phyloP scores from a whole-genome alignment of 306 rosid genomes.

The Cicer judaicum region DNA sequence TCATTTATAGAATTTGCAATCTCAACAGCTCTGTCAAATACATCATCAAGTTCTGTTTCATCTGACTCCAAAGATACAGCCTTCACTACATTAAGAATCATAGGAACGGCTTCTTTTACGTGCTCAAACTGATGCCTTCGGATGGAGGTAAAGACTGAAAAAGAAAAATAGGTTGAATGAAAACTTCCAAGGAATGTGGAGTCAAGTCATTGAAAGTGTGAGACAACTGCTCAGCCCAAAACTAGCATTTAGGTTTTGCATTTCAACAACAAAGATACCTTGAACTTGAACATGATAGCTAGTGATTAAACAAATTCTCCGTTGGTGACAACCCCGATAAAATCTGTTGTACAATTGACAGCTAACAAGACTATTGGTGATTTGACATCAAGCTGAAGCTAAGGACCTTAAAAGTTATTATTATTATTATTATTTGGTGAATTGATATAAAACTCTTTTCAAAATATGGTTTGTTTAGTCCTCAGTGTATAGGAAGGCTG shows the following conservation, averaged over 20 bases:
- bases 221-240: slow-evolving; percentile 33
- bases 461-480: slow-evolving; percentile 7
- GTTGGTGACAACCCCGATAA: background rate
- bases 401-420: background rate
- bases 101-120: slow-evolving; percentile 66
- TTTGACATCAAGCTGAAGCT: slow-evolving; percentile 32
- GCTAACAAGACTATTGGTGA: slow-evolving; percentile 13
- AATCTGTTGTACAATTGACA: slow-evolving; percentile 21
- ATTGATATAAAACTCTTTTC: slow-evolving; percentile 23
- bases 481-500: slow-evolving; percentile 16
- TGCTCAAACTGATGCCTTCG: slow-evolving; percentile 86
- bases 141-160: slow-evolving; percentile 75
- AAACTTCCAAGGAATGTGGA: slow-evolving; percentile 31
- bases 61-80: slow-evolving; percentile 57
- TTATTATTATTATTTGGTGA: background rate
- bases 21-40: slow-evolving; percentile 61
- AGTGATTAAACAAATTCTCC: slow-evolving; percentile 4
- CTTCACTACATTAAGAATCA: slow-evolving; percentile 75
- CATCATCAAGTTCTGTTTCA: slow-evolving; percentile 56
- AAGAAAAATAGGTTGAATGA: slow-evolving; percentile 37
- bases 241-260: slow-evolving; percentile 33
- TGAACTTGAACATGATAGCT: slow-evolving; percentile 22
- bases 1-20: slow-evolving; percentile 71
- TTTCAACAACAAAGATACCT: slow-evolving; percentile 36
- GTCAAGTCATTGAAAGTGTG: slow-evolving; percentile 35